A percentile compares a stretch with the other conserved stretches of the same genome.
phyloP scores from a whole-genome alignment of 345 rosid species.

The Citrus mangshanensis region DNA sequence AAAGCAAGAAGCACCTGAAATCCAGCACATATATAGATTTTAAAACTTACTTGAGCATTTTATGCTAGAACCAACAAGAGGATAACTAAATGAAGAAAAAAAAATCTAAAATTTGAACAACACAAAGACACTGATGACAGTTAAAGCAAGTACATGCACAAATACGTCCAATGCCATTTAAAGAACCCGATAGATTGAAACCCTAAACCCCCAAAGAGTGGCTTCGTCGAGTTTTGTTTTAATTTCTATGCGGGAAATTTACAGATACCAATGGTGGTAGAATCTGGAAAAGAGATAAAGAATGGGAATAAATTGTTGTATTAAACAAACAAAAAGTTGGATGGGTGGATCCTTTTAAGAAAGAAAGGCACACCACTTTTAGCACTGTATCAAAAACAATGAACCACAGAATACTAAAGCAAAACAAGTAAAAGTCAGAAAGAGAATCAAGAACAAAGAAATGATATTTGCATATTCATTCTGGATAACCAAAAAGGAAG shows the following conservation, averaged over 20 bases:
- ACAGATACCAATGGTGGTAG: background rate
- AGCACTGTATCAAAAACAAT: background rate
- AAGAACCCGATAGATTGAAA: background rate
- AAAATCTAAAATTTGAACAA: background rate
- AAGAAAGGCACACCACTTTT: slow-evolving; percentile 14
- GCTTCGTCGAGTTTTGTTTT: background rate
- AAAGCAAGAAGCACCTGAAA: slow-evolving; percentile 24
- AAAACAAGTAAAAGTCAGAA: background rate
- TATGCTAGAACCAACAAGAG: background rate
- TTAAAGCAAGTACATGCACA: background rate
- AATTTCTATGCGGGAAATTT: background rate
- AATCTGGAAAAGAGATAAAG: background rate
- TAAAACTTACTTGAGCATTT: background rate
- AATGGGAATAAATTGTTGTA: background rate
- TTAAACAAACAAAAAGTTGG: background rate
- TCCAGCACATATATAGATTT: background rate
- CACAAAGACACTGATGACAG: background rate
- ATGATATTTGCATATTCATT: background rate
- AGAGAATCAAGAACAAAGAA: background rate
- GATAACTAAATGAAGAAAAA: background rate
- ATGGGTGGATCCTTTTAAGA: slow-evolving; percentile 1
- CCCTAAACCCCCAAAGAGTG: background rate
- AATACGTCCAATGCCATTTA: too few species aligned
- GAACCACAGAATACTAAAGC: background rate
- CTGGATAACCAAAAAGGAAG: slow-evolving; percentile 14